Conservation (phyloP, 108 stramenopile genomes). For the Discostella stelligeroides region DNA sequence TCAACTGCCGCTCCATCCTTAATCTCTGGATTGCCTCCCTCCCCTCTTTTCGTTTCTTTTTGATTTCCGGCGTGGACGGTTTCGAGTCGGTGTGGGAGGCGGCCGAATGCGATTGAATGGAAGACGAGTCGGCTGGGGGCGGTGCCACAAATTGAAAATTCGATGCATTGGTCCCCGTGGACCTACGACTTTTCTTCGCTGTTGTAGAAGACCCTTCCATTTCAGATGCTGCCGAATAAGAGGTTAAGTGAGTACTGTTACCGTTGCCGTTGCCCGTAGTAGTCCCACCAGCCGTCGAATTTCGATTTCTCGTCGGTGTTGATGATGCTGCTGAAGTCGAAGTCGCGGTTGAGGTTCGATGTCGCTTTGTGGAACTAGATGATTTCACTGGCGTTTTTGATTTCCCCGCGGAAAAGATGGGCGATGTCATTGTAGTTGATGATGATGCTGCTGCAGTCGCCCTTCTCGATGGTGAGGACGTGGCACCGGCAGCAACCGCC, state of each 20-base stretch:
- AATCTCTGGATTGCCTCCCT: neutral
- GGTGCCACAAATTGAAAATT: neutral
- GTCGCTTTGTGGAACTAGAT: neutral
- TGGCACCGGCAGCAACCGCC: neutral
- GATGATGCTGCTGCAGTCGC: conserved; percentile 5
- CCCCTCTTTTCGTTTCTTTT: conserved; percentile 1
- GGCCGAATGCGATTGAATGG: neutral
- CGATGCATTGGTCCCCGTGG: neutral
- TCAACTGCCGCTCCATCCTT: neutral
- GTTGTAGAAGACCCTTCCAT: neutral
- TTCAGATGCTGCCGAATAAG: neutral
- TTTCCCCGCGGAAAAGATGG: neutral
- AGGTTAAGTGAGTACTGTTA: neutral
- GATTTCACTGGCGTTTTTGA: neutral
- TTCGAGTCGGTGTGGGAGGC: neutral
- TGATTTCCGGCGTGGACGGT: neutral
- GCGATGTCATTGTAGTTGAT: neutral
- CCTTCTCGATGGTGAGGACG: too few species aligned
- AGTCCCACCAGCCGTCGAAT: neutral
- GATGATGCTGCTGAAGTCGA: neutral
- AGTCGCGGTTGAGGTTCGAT: neutral
- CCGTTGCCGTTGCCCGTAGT: too few species aligned
- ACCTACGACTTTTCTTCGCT: conserved; percentile 2
- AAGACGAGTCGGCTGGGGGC: neutral
- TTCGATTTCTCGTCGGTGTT: conserved; percentile 3